Evolutionary conservation across 2,329 filamentous ascomycete genomes (phyloP), one percentile per base, ranked within the genome.

Genomic region (Helicocarpus griseus): DNA sequence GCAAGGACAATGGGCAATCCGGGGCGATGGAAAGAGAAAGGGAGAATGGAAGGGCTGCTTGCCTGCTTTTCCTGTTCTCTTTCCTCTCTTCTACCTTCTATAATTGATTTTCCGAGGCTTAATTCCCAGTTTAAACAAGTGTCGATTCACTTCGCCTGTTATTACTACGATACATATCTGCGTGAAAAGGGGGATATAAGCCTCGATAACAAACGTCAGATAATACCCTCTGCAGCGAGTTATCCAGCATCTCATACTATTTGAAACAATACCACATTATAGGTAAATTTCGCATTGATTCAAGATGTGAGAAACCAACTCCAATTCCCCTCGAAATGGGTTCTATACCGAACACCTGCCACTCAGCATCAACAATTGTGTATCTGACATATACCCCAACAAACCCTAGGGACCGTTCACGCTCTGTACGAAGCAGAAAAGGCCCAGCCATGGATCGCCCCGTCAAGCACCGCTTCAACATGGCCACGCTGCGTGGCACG

Each of bases 401-500:
- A 24, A n/a, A 24, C 6, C 24, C 31, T 13, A 74, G 71, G 71
- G 70, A 73, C 55, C 70, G 70, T 52, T 65, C 64, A 50, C 60
- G 72, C 2, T 73, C 70, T 33, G 63, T 70, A 54, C 66, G 69
- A 31, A 64, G 26, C 39, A 50, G 45, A 49, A 50, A 39, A n/a
- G 52, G 55, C 46, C 53, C 55, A 47, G 45, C 50, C n/a, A 60
- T 59, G 56, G 69, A 67, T 53, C 72, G 67, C 61, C 68, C 63
- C 17, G 62, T 63, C 45, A 82, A 79, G 61, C 83, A 87, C 66
- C 84, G 82, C 63, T 95, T 97, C 74, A 86, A 83, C 53, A 86
- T 97, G 74, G 83, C 81, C 58, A 93, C 89, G 19, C 82, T 98
- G 51, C 88, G 91, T 48, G 89, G 89, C 51, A 81, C 84, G 46